Percentiles rank a stretch among this genome's conserved stretches.
Conservation (phyloP, 257 asterid genomes). For the Schizonepeta tenuifolia region DNA sequence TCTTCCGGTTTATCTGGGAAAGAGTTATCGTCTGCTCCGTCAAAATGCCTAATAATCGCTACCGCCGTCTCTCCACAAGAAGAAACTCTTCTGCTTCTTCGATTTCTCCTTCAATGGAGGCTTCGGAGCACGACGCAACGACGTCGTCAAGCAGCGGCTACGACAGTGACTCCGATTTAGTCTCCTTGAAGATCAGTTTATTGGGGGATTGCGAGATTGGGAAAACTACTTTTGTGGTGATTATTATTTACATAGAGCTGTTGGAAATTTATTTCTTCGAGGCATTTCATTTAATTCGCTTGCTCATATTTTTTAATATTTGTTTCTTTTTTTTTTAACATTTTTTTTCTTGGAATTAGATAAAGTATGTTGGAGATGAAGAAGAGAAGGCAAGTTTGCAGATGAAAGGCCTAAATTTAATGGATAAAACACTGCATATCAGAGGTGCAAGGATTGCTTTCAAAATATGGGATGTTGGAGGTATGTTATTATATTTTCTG, state of each 20-base stretch:
- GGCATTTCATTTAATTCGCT: not conserved
- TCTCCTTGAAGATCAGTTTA: conserved; percentile 77
- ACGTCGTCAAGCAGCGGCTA: conserved; percentile 40
- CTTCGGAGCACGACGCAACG: not conserved
- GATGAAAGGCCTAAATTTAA: conserved; percentile 77
- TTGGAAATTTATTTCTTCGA: not conserved
- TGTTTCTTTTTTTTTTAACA: too few relatives aligned
- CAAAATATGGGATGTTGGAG: conserved; percentile 93
- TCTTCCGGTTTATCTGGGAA: conserved; percentile 63
- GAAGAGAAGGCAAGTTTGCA: conserved; percentile 66
- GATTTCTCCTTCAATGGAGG: conserved; percentile 23
- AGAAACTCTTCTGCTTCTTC: conserved; percentile 11
- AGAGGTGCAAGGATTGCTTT: conserved; percentile 82
- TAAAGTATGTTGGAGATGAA: conserved; percentile 83
- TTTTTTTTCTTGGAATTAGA: conserved; percentile 44
- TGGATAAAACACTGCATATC: conserved; percentile 69
- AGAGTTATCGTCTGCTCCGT: conserved; percentile 63
- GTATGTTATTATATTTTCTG: conserved; percentile 36
- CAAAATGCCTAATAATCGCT: conserved; percentile 48
- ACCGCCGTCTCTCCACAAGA: conserved; percentile 51
- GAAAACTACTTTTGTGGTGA: conserved; percentile 85
- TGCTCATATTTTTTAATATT: not conserved
- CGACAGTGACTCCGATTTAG: conserved; percentile 79
- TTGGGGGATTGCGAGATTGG: conserved; percentile 95
- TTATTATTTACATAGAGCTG: not conserved